Percentiles rank a stretch among this genome's conserved stretches.
These are phyloP conservation scores for Carallia brachiata DNA, from an alignment of 345 rosid species.

Conservation along the genomic window DNA sequence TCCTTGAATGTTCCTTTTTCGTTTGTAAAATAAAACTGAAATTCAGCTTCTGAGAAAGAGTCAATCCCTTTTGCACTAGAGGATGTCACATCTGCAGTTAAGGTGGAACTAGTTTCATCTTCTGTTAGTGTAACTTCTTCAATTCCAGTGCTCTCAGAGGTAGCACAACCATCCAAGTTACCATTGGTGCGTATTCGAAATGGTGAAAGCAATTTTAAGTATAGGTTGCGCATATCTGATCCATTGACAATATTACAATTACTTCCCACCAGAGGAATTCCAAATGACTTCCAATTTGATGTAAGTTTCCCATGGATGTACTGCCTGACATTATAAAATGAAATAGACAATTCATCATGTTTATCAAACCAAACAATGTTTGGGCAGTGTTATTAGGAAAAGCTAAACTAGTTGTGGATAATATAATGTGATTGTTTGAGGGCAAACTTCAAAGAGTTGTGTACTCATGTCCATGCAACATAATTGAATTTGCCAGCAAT, in stretches of 20 bases:
- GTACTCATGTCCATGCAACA: too few species aligned
- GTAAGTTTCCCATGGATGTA: slow-evolving; percentile 53
- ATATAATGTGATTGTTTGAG: too few species aligned
- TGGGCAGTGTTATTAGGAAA: too few species aligned
- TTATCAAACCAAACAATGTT: not conserved
- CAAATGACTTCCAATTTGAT: slow-evolving; percentile 60
- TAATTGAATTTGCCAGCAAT: too few species aligned
- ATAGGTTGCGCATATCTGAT: slow-evolving; percentile 53
- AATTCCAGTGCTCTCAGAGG: slow-evolving; percentile 31
- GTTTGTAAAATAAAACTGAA: slow-evolving; percentile 62
- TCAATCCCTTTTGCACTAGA: slow-evolving; percentile 38
- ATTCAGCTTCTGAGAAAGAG: slow-evolving; percentile 46
- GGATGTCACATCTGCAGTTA: slow-evolving; percentile 32
- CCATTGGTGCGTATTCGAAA: slow-evolving; percentile 47
- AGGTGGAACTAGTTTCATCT: slow-evolving; percentile 29
- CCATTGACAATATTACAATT: slow-evolving; percentile 50
- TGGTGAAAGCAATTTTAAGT: slow-evolving; percentile 58
- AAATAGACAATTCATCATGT: slow-evolving; percentile 13
- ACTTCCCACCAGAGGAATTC: slow-evolving; percentile 81
- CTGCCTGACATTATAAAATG: slow-evolving; percentile 51
- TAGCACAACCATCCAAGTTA: slow-evolving; percentile 24
- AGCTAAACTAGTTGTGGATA: too few species aligned
- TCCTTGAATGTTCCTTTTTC: slow-evolving; percentile 60
- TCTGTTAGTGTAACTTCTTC: slow-evolving; percentile 43
- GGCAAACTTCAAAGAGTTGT: too few species aligned